Base-by-base conservation (phyloP, 371 early-diverging fungal species). In the Apophysomyces variabilis region DNA sequence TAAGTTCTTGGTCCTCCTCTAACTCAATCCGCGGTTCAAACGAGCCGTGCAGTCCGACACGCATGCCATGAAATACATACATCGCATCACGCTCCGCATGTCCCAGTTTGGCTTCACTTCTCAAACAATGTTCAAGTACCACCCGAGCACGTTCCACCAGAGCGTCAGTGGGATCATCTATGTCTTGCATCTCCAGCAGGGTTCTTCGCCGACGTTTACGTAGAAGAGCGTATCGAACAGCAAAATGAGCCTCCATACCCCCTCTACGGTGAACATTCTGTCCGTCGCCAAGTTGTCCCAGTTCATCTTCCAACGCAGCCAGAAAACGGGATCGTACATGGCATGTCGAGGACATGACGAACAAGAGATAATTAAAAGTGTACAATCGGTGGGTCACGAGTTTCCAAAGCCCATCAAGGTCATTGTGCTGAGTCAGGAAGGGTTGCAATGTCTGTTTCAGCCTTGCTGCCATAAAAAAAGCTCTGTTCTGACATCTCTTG, bases 71-170 rank as follows among this genome's bases (percentile, higher is more conserved):
- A 68, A 79, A 82, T 26, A 78, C 65, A 64, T 84, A 83, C 84
- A 86, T 83, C 18, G 84, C 80, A 62, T 79, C 78, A 37, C 79
- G 71, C 66, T 85, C 85, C 16, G 72, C 61, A 62, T 77, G 74
- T 32, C 76, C 74, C 16, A 83, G 67, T 50, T 78, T 81, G 12
- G 72, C 47, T 47, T 85, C 85, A 46, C 80, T 83, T 63, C 78
- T 78, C 62, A 85, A 54, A 59, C 83, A 81, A 36, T 79, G 77
- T 62, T 76, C 73, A 12, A 85, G 60, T 7, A 74, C 64, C 9
- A 67, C 41, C 46, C 81, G 70, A 11, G 83, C 80, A 16, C 73
- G 70, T 54, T 78, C 80, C 59, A 41, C 75, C 66, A 64, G 26
- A 13, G 63, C 60, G 37, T 69, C 67, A 41, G 66, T 62, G 46